phyloP scores from a whole-genome alignment of 805 yeast species.

The Teunomyces gatunensis region DNA sequence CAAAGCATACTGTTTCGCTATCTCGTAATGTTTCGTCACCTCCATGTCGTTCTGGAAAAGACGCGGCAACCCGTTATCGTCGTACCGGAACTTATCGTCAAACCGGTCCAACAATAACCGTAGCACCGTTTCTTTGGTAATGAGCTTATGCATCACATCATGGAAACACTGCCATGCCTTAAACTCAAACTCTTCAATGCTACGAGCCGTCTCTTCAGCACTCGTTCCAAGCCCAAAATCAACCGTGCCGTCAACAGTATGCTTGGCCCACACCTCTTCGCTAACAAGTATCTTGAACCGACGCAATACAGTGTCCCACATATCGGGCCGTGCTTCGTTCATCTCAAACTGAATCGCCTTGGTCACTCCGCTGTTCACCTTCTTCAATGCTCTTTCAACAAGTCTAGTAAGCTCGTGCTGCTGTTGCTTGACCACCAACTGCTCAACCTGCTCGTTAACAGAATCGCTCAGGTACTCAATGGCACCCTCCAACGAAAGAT shows the following conservation, averaged over 20 bases:
- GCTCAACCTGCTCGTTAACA: slow-evolving; percentile 39
- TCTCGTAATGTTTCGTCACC: slow-evolving; percentile 61
- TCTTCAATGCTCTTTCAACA: slow-evolving; percentile 43
- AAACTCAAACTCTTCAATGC: slow-evolving; percentile 44
- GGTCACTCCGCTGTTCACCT: slow-evolving; percentile 45
- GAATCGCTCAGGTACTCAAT: slow-evolving; percentile 8
- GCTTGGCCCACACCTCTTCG: slow-evolving; percentile 10
- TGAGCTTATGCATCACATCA: slow-evolving; percentile 54
- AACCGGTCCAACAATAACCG: slow-evolving; percentile 72
- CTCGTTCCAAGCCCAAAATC: slow-evolving; percentile 70
- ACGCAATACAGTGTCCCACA: slow-evolving; percentile 20
- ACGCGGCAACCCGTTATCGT: slow-evolving; percentile 75
- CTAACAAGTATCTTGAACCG: slow-evolving; percentile 15
- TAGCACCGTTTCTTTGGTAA: slow-evolving; percentile 65
- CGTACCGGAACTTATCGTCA: slow-evolving; percentile 81
- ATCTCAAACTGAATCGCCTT: slow-evolving; percentile 17
- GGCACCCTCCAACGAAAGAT: slow-evolving; percentile 15
- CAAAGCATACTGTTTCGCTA: slow-evolving; percentile 59
- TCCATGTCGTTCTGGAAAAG: slow-evolving; percentile 75
- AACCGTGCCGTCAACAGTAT: slow-evolving; percentile 16
- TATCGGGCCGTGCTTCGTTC: slow-evolving; percentile 16
- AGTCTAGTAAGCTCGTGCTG: slow-evolving; percentile 30
- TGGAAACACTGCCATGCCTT: slow-evolving; percentile 67
- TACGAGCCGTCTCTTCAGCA: slow-evolving; percentile 38
- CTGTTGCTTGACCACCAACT: slow-evolving; percentile 38